Evolutionary conservation across 2,329 filamentous ascomycete genomes (phyloP).

Genomic region (Talaromyces sp.): DNA sequence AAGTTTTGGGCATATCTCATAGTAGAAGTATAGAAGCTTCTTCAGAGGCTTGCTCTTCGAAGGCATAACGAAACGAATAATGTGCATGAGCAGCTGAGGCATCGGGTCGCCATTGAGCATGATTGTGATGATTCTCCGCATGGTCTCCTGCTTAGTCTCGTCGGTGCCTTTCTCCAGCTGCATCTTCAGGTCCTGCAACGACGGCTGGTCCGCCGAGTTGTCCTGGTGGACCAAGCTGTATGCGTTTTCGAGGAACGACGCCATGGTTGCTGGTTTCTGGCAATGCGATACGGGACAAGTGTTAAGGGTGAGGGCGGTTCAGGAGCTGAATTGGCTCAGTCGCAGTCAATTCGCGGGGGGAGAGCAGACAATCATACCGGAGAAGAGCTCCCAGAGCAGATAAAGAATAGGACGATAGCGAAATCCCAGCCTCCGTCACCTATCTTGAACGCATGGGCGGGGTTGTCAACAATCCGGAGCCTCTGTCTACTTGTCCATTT

Average conservation of each 20-base stretch:
- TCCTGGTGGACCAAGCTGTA: slow-evolving; percentile 98
- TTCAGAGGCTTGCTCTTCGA: slow-evolving; percentile 94
- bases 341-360: slow-evolving; percentile 15
- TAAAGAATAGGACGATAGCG: slow-evolving; percentile 19
- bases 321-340: slow-evolving; percentile 30
- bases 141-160: slow-evolving; percentile 88
- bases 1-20: slow-evolving; percentile 96
- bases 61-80: slow-evolving; percentile 99
- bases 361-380: slow-evolving; percentile 17
- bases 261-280: slow-evolving; percentile 58
- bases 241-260: slow-evolving; percentile 86
- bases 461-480: slow-evolving; percentile 26
- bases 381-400: slow-evolving; percentile 22
- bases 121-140: slow-evolving; percentile 91
- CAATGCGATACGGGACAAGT: background rate
- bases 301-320: slow-evolving; percentile 6
- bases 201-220: slow-evolving; percentile 88
- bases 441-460: slow-evolving; percentile 31
- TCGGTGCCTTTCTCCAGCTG: slow-evolving; percentile 92
- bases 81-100: slow-evolving; percentile 95
- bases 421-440: slow-evolving; percentile 31
- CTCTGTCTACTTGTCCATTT: slow-evolving; percentile 38
- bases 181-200: slow-evolving; percentile 83
- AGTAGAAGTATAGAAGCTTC: slow-evolving; percentile 98
- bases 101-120: slow-evolving; percentile 99